phyloP scores from a whole-genome alignment of 129 eudicot species.

The Tanacetum coccineum region DNA sequence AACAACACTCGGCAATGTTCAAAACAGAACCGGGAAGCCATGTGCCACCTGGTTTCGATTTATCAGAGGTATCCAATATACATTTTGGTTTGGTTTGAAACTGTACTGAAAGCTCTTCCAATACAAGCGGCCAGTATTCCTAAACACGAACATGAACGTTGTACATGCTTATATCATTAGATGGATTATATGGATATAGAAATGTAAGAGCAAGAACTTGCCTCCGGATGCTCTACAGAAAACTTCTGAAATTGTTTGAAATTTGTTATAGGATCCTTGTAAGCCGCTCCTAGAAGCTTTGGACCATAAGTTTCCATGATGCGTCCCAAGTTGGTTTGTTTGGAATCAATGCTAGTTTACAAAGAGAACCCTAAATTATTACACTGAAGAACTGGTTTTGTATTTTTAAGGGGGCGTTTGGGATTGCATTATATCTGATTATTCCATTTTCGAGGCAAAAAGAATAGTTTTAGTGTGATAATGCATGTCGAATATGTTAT shows the following conservation, averaged over 20 bases:
- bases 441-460: too few relatives aligned
- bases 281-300: slow-evolving; percentile 55
- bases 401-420: too few relatives aligned
- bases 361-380: slow-evolving; percentile 1
- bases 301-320: slow-evolving; percentile 81
- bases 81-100: slow-evolving; percentile 61
- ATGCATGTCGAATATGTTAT: too few relatives aligned
- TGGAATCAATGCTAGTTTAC: slow-evolving; percentile 46
- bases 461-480: too few relatives aligned
- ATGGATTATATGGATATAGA: background rate
- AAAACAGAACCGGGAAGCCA: slow-evolving; percentile 86
- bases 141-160: slow-evolving; percentile 29
- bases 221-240: slow-evolving; percentile 83
- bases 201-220: slow-evolving; percentile 26
- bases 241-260: slow-evolving; percentile 56
- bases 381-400: background rate
- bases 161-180: background rate
- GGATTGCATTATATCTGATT: too few relatives aligned
- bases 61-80: slow-evolving; percentile 65
- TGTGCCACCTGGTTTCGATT: slow-evolving; percentile 58
- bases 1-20: slow-evolving; percentile 87
- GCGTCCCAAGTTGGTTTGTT: slow-evolving; percentile 62
- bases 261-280: slow-evolving; percentile 79
- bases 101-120: slow-evolving; percentile 56
- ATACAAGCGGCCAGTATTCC: slow-evolving; percentile 70